Base-by-base conservation (phyloP, 2,329 filamentous ascomycete species). In the Hypoxylon sp. region DNA sequence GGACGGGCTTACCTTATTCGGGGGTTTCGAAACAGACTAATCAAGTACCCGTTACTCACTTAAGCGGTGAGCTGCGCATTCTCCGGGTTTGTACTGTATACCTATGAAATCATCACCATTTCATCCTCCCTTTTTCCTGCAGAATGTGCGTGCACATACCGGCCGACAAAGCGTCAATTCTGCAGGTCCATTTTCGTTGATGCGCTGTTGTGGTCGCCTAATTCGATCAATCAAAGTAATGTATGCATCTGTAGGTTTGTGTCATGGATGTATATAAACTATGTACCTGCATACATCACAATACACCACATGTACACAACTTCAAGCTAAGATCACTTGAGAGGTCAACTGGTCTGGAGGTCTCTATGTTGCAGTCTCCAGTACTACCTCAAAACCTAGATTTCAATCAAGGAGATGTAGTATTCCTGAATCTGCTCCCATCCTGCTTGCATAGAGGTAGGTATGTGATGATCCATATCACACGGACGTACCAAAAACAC, bases 111-210 rank as follows among this genome's bases (percentile, higher is more conserved):
- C 19, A 46, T 61, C 49, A 59, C 38, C 14, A 63, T 45, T 62
- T 36, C 50, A 30, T 64, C 52, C 62, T 68, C 65, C 68, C 63
- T 68, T 69, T 67, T 57, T 65, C 68, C 50, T 71, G 68, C 68
- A 71, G 68, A 69, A 43, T 25, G 60, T 41, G 55, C 14, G 67
- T 55, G 50, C 60, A 60, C 38, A 48, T 41, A 45, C 17, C 45
- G 30, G 36, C 45, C 48, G 57, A 69, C 68, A 68, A 60, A 65
- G 62, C 57, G 38, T 45, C 46, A 28, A 45, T 9, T 55, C 55
- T 68, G 65, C 63, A 68, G 52, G 49, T 59, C 60, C 49, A 50
- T 69, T 63, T 69, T 71, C 38, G 63, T 57, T 17, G 38, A 68
- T 67, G 48, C 23, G 57, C 63, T 66, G 65, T 57, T 64, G 68